Evolutionary conservation across 495 filamentous ascomycete species (phyloP), one percentile per base, ranked within the genome.

Genomic region (Pyrenula aspistea): DNA sequence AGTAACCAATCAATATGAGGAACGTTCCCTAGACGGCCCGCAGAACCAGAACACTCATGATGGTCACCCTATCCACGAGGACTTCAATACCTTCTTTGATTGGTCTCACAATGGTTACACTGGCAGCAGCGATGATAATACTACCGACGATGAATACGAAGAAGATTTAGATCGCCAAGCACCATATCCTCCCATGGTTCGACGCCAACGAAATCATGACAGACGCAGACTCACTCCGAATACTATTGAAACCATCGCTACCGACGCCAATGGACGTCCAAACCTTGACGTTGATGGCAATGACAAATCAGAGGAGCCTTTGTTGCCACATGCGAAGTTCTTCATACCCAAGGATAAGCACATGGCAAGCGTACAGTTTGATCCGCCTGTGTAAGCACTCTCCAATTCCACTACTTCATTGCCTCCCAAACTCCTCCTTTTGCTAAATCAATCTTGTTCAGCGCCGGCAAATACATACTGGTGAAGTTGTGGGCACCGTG

Each of bases 341-440:
- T 86, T 85, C 65, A 94, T 93, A 56, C 81, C 84, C 62, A 80
- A 78, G 63, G 75, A 84, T 59, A 89, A 89, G 71, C 89, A 82
- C 71, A 90, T 84, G 70, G 88, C 89, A 65, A 90, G 83, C 60
- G 83, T 97, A 59, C 84, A 80, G 60, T 97, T 97, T 66, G 86
- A 95, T 61, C 91, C 92, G 49, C 85, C 89, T 25, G 81, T 93
- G 71, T 94, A 83, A 66, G 80, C 72, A n/a, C 12, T 23, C 51
- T 49, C 22, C 11, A 1, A 21, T 4, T 52, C 15, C 31, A 50
- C 53, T 10, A 52, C 12, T 54, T 10, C 22, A 59, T 25, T 42
- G 1, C 48, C 22, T 11, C 53, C 10, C 2, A 10, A 22, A 20
- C 12, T 24, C 51, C 20, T 19, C 8, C 23, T n/a, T 36, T 21